Conservation (phyloP, 495 filamentous ascomycete genomes). For the Xylaria flabelliformis region DNA sequence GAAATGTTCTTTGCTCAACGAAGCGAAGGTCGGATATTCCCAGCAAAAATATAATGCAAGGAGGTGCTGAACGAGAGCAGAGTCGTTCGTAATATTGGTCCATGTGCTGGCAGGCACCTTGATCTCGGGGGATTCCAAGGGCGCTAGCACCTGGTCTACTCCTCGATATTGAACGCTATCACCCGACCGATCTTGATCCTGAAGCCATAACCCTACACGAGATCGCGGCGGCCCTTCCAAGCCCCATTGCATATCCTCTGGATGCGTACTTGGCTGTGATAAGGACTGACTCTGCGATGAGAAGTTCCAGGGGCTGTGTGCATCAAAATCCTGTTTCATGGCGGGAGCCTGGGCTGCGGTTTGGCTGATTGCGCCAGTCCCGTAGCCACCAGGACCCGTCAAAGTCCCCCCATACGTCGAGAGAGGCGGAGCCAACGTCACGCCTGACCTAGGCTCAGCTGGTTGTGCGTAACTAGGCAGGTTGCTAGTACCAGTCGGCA, state of each 20-base stretch:
- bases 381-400: conserved; percentile 34
- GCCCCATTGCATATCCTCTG: conserved; percentile 49
- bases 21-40: conserved; percentile 77
- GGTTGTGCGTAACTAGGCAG: conserved; percentile 32
- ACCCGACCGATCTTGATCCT: conserved; percentile 31
- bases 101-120: conserved; percentile 55
- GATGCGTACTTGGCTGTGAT: conserved; percentile 48
- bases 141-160: conserved; percentile 48
- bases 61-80: conserved; percentile 64
- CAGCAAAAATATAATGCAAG: conserved; percentile 79
- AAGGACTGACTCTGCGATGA: conserved; percentile 48
- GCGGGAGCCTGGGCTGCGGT: conserved; percentile 28
- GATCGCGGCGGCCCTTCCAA: conserved; percentile 46
- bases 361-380: conserved; percentile 32
- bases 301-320: conserved; percentile 52
- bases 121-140: conserved; percentile 41
- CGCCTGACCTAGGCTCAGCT: conserved; percentile 32
- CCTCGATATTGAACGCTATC: conserved; percentile 39
- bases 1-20: conserved; percentile 76
- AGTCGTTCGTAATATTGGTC: conserved; percentile 67
- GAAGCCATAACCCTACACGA: conserved; percentile 50
- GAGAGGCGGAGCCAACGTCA: conserved; percentile 32
- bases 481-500: conserved; percentile 31
- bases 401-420: conserved; percentile 32
- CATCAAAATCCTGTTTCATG: conserved; percentile 45